Conservation (phyloP, 352 stramenopile species). For the Phytophthora macrochlamydospora region DNA sequence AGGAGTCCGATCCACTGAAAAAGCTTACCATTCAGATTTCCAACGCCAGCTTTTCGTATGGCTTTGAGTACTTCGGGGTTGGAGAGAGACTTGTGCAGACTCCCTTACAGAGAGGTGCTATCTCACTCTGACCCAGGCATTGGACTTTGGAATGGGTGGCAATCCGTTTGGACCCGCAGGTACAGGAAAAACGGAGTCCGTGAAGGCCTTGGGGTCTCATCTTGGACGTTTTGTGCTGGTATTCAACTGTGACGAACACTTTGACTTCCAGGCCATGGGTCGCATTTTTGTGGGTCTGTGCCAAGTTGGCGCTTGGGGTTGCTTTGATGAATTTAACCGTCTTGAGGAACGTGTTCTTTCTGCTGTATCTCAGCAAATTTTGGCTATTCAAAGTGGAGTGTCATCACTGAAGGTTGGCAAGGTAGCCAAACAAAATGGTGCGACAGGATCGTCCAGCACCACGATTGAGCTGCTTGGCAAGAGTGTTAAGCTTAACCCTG, state of each 20-base stretch:
- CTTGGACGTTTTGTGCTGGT: constrained; percentile 99
- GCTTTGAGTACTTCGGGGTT: constrained; percentile 99
- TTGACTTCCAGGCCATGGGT: constrained; percentile 99
- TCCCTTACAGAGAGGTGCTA: constrained; percentile 99
- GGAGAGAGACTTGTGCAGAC: constrained; percentile 99
- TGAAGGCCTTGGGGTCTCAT: constrained; percentile 99
- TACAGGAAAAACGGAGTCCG: constrained; percentile 99
- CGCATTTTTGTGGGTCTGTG: constrained; percentile 99
- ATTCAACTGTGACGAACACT: constrained; percentile 99
- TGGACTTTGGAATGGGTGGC: constrained; percentile 98
- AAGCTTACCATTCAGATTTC: constrained; percentile 98
- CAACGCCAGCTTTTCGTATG: constrained; percentile 98
- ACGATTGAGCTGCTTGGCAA: constrained; percentile 97
- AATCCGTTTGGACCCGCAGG: constrained; percentile 99
- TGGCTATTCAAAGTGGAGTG: constrained; percentile 99
- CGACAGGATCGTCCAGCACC: constrained; percentile 16
- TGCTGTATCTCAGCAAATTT: constrained; percentile 99
- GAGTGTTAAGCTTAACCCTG: constrained; percentile 94
- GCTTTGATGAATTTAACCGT: constrained; percentile 99
- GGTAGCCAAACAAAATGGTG: constrained; percentile 30
- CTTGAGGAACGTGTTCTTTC: constrained; percentile 99
- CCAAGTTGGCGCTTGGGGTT: constrained; percentile 99
- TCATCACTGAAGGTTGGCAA: constrained; percentile 81
- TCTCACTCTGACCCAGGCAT: constrained; percentile 98
- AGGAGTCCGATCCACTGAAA: constrained; percentile 83